Evolutionary conservation across 140 eudicot species (phyloP), one percentile per base, ranked within the genome.

Genomic region (Oenanthe javanica): DNA sequence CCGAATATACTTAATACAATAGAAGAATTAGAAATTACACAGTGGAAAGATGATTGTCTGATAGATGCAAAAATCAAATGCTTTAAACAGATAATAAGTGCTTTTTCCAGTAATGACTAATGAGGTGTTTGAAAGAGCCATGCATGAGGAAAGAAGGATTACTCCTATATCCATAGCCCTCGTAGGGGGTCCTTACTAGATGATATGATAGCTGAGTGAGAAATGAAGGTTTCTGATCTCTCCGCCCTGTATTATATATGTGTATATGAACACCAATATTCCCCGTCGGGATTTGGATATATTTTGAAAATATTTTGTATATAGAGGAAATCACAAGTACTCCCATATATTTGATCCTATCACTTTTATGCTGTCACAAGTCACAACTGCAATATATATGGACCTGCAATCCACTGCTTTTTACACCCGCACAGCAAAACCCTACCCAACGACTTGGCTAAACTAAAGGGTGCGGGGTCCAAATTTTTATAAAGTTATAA

Each of bases 71-170:
- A 61, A 61, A 61, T 61, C 11, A 61, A 61, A 61, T 7, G 38
- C 69, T 61, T 61, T 61, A 61, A n/a, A 61, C 69, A 61, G 69
- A 61, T n/a, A 10, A 61, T 61, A 11, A 61, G 69, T 61, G 69
- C 69, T 61, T 61, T 61, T n/a, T 21, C 69, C 36, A 31, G 36
- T 31, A 31, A 31, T 31, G 36, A 1, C 14, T 61, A 61, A 2
- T n/a, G 69, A 61, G 1, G n/a, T n/a, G 69, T n/a, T n/a, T 61
- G 69, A 61, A 61, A 61, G 69, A 61, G 12, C 69, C 36, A n/a
- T 61, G 69, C 69, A 61, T n/a, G 69, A 61, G 36, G 69, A 61
- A 61, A 61, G 14, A 61, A 61, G 69, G 69, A 61, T 61, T 61
- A 61, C 69, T 61, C 69, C 69, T 61, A n/a, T 2, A n/a, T n/a